Evolutionary conservation across 2,329 filamentous ascomycete genomes (phyloP).

Genomic region (Lecanosticta acicola): DNA sequence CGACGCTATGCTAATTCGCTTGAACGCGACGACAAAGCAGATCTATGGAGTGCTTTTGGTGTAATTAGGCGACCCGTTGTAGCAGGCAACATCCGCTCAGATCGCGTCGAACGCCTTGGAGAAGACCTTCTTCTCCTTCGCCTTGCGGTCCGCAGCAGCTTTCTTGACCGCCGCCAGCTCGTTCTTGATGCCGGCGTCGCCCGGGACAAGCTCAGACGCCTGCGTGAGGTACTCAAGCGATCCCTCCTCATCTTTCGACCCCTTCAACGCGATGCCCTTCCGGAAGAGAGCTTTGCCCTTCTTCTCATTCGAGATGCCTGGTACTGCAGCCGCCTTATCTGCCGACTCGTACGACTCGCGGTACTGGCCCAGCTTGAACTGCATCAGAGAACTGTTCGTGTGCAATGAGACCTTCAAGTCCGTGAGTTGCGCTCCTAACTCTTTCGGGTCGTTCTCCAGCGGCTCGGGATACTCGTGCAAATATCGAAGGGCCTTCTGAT

Average conservation of each 20-base stretch:
- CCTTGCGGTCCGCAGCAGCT: slow-evolving; percentile 62
- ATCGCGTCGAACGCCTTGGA: slow-evolving; percentile 75
- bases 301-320: slow-evolving; percentile 64
- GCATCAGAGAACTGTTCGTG: slow-evolving; percentile 80
- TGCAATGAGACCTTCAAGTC: slow-evolving; percentile 78
- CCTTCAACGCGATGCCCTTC: slow-evolving; percentile 67
- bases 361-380: slow-evolving; percentile 71
- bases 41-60: neutral
- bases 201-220: slow-evolving; percentile 49
- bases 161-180: slow-evolving; percentile 77
- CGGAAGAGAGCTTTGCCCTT: slow-evolving; percentile 86
- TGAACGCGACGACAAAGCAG: neutral
- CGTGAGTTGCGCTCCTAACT: slow-evolving; percentile 61
- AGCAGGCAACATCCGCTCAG: neutral
- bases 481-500: slow-evolving; percentile 88
- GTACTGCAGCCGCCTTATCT: slow-evolving; percentile 63
- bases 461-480: slow-evolving; percentile 74
- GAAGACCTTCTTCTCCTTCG: slow-evolving; percentile 88
- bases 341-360: slow-evolving; percentile 66
- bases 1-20: slow-evolving; percentile 1
- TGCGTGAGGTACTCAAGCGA: slow-evolving; percentile 49
- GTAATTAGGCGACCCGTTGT: too few species aligned
- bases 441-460: slow-evolving; percentile 62
- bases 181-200: slow-evolving; percentile 66
- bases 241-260: slow-evolving; percentile 76